Evolutionary conservation across 1,284 basidiomycete genomes (phyloP), one percentile per base, ranked within the genome.

Genomic region (Rugosomyces carneus): DNA sequence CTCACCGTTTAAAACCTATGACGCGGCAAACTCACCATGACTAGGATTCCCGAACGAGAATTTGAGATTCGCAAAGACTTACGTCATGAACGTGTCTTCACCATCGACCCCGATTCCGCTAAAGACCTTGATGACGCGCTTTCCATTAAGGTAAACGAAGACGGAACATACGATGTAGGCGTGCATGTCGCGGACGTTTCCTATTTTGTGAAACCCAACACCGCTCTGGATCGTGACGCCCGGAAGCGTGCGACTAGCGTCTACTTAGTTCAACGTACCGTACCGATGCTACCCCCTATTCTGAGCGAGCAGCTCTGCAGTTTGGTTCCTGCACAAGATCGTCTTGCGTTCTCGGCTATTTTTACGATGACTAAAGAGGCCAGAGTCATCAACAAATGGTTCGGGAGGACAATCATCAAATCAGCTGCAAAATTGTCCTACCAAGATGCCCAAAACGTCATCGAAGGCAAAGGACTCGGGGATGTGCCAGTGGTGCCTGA

Each of bases 131-230:
- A 99, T 63, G 93, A 98, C 58, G 96, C 96, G 5, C 60, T 99
- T 2, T 96, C 93, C 21, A 74, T 99, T 66, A 87, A 86, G 61
- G 63, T 70, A 52, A 92, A 93, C 57, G 91, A 93, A 15, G 90
- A 96, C 62, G 93, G 93, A 16, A 91, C 86, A 6, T 93, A 81
- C 61, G 89, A 93, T 43, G 80, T 99, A 41, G 92, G 92, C 47
- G 82, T 99, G 9, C 96, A 99, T 61, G 83, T 99, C 55, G 89
- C 94, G 16, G 96, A 99, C 64, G 93, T 98, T 1, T 90, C 93
- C 1, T 86, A 89, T 73, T 99, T 98, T 69, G 89, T 95, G 60
- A 95, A 93, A 71, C 84, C 92, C 20, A 96, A 96, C 65, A 96
- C 92, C 6, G 89, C 94, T 13, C 74, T 99, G 55, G 96, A 99